These are phyloP conservation scores for Salix caprea DNA, from an alignment of 345 rosid species.

Conservation along the genomic window DNA sequence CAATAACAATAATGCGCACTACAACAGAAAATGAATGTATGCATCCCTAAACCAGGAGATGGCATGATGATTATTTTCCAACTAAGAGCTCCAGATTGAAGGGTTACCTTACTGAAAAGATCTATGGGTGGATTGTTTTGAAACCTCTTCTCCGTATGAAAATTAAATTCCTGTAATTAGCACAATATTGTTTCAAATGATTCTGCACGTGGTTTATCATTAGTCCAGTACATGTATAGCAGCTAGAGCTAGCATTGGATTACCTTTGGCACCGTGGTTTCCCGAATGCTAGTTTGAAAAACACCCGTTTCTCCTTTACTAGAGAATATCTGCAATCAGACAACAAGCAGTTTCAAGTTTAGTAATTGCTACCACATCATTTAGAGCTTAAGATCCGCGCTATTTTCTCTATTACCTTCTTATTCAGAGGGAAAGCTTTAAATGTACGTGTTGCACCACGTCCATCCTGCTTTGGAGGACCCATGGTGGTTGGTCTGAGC, in stretches of 20 bases:
- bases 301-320: slow-evolving; percentile 78
- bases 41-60: background rate
- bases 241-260: background rate
- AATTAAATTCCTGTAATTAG: slow-evolving; percentile 67
- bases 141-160: slow-evolving; percentile 53
- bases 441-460: slow-evolving; percentile 34
- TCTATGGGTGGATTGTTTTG: slow-evolving; percentile 65
- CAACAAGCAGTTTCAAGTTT: background rate
- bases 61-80: background rate
- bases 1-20: background rate
- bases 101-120: slow-evolving; percentile 78
- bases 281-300: slow-evolving; percentile 62
- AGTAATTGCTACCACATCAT: background rate
- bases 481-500: slow-evolving; percentile 41
- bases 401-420: slow-evolving; percentile 50
- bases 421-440: slow-evolving; percentile 64
- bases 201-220: slow-evolving; percentile 9
- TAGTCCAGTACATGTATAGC: background rate
- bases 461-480: slow-evolving; percentile 38
- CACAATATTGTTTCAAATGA: slow-evolving; percentile 4
- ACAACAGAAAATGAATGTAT: background rate
- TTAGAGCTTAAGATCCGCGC: slow-evolving; percentile 12
- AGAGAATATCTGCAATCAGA: slow-evolving; percentile 56
- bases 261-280: slow-evolving; percentile 79
- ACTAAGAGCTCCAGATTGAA: background rate